A percentile compares a stretch with the other conserved stretches of the same genome.
Evolutionary conservation across 1,284 basidiomycete genomes (phyloP).

Genomic region (Caloboletus firmus): DNA sequence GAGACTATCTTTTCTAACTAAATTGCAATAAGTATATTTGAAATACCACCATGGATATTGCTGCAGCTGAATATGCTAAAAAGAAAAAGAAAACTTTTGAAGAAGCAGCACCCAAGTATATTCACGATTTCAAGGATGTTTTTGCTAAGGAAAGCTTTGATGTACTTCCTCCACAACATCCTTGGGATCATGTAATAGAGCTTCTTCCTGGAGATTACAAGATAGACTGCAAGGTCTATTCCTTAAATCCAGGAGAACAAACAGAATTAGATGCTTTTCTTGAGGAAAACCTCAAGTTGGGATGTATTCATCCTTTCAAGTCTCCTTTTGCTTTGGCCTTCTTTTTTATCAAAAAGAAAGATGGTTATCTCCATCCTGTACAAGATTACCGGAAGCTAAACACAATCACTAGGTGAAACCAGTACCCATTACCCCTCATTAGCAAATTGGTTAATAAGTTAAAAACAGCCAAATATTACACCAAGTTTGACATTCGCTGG

Average conservation of each 20-base stretch:
- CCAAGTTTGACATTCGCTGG: not conserved
- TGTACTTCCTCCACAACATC: rapidly evolving
- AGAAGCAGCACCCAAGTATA: no score
- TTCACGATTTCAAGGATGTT: not conserved
- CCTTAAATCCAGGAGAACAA: not conserved
- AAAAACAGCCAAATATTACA: not conserved
- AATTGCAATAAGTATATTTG: no score
- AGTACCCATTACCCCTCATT: not conserved
- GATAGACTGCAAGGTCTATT: not conserved
- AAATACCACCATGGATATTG: no score
- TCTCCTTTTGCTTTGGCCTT: not conserved
- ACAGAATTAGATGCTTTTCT: not conserved
- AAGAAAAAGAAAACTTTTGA: no score
- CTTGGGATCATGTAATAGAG: not conserved
- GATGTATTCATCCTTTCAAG: not conserved
- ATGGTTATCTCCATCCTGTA: rapidly evolving
- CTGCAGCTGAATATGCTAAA: no score
- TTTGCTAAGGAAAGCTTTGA: not conserved
- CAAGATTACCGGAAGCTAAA: no score
- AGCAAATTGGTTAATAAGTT: not conserved
- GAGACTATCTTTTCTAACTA: no score
- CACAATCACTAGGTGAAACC: no score
- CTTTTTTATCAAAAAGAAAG: not conserved
- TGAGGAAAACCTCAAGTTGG: not conserved
- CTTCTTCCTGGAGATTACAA: not conserved